Evolutionary conservation across 2,329 filamentous ascomycete genomes (phyloP), one percentile per base, ranked within the genome.

Genomic region (Laburnicola sp.): DNA sequence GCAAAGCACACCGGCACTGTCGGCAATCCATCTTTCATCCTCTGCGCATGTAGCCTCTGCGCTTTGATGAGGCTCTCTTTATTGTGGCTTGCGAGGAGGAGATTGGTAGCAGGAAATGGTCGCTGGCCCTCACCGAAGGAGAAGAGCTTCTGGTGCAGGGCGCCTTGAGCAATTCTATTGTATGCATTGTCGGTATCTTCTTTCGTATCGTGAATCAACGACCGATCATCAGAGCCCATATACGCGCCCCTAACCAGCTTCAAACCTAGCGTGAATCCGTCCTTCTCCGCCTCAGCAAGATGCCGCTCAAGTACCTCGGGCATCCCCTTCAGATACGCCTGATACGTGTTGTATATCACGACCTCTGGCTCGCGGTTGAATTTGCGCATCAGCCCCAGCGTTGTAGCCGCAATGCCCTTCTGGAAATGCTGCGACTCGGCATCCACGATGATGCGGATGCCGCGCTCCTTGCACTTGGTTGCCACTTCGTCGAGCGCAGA

Each of bases 41-140:
- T 70, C n/a, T 69, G 66, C 1, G 72, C 57, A 41, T 82, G 79
- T 25, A 78, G 65, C 48, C 76, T 73, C 27, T 80, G 78, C 3
- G 82, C 71, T 16, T 71, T 65, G 41, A 80, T 76, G 6, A 96
- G 87, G 8, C 87, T 89, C 26, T 82, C 82, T 45, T 83, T 82
- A 65, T 96, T 97, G 75, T 97, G 92, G 2, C 87, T 87, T 2
- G 91, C 92, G 8, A 96, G 78, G 21, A 96, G 84, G 16, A 96
- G 72, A 47, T 80, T 75, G 32, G 82, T 70, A 11, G 75, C 67
- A 0, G 73, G 72, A 53, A 80, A 68, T 0, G 58, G 64, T 9
- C 54, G 58, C 10, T 60, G 50, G 9, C 45, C 36, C 1, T 36
- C 48, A 10, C 63, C 65, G 22, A 64, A 69, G 6, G 54, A 47